Conservation (phyloP, 495 filamentous ascomycete genomes). For the Penicillium dipodomyicola region DNA sequence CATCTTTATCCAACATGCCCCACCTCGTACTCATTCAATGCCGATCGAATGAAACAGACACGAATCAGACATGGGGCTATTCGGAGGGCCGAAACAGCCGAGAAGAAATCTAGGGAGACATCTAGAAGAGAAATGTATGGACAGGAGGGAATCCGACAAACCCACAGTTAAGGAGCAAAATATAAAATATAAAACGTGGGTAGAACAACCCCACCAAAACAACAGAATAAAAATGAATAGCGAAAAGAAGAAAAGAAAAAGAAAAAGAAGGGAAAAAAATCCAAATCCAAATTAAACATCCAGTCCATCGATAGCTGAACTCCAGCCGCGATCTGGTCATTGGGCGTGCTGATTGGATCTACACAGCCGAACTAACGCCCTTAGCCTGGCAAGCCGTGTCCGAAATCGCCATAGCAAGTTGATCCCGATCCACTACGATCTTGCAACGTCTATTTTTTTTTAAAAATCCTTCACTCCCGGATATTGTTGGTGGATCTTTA, state of each 20-base stretch:
- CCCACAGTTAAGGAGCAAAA: neutral
- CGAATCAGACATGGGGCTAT: too few relatives aligned
- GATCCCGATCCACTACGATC: slow-evolving; percentile 1
- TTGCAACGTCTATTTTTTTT: neutral
- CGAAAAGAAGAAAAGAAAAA: neutral
- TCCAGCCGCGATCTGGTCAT: slow-evolving; percentile 19
- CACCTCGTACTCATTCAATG: neutral
- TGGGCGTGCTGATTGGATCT: slow-evolving; percentile 23
- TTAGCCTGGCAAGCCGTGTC: slow-evolving; percentile 18
- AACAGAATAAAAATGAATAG: neutral
- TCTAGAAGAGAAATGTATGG: neutral
- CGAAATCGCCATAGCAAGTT: neutral
- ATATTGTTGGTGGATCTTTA: neutral
- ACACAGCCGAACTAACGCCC: slow-evolving; percentile 17
- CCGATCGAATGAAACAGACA: slow-evolving; percentile 6
- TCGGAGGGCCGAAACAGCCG: neutral
- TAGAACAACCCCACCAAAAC: neutral
- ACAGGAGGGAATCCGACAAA: neutral
- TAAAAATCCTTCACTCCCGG: neutral
- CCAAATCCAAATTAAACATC: too few relatives aligned
- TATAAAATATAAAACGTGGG: neutral
- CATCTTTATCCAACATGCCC: neutral
- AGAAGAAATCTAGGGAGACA: neutral
- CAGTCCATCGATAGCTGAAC: slow-evolving; percentile 31
- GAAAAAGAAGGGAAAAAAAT: slow-evolving; percentile 8